Evolutionary conservation across 352 stramenopile species (phyloP).

Genomic region (Blastocystis sp.): DNA sequence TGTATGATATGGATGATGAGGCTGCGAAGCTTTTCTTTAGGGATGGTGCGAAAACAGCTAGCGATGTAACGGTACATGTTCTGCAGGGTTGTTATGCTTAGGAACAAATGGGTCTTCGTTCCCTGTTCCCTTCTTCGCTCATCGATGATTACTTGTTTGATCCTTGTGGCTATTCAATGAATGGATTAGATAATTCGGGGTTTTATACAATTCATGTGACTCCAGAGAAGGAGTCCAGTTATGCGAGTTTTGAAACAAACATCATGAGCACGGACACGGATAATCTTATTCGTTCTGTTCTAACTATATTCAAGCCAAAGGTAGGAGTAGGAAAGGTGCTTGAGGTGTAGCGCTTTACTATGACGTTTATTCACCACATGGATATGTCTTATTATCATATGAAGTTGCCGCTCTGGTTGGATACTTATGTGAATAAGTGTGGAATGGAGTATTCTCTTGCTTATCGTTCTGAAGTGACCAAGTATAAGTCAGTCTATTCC

Average conservation of each 20-base stretch:
- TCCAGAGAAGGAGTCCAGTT: conserved; percentile 88
- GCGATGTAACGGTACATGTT: conserved; percentile 70
- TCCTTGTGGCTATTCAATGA: conserved; percentile 96
- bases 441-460: neutral
- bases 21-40: conserved; percentile 80
- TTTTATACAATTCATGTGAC: conserved; percentile 99
- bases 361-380: neutral
- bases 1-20: conserved; percentile 82
- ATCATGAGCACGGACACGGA: conserved; percentile 74
- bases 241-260: conserved; percentile 97
- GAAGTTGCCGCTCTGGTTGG: conserved; percentile 1
- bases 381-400: neutral
- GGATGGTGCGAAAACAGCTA: conserved; percentile 66
- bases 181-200: conserved; percentile 87
- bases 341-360: conserved; percentile 26
- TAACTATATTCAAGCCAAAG: conserved; percentile 90
- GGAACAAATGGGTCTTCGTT: conserved; percentile 84
- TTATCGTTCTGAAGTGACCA: neutral
- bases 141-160: conserved; percentile 96
- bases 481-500: neutral
- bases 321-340: neutral
- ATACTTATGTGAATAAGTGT: neutral
- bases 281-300: conserved; percentile 74
- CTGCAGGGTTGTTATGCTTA: conserved; percentile 75
- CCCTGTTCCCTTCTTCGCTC: conserved; percentile 84